These are phyloP conservation scores for Cladosporium sp. DNA, from an alignment of 2,329 filamentous ascomycete species.

Conservation along the genomic window DNA sequence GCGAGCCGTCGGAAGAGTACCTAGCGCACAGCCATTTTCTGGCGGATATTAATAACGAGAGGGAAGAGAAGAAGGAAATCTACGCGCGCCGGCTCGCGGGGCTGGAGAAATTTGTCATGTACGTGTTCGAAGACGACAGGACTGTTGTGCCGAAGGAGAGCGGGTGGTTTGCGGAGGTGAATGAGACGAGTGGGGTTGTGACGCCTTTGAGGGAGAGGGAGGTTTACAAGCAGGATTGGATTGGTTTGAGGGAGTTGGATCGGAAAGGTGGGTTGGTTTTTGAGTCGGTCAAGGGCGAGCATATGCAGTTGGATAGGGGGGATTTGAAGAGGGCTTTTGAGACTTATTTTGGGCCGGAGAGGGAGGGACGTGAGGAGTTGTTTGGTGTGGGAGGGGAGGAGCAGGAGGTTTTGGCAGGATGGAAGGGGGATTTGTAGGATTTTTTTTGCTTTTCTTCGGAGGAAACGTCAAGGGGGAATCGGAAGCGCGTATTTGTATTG, in stretches of 20 bases:
- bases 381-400: not conserved
- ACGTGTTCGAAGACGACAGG: constrained; percentile 79
- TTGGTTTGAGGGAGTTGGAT: constrained; percentile 77
- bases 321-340: constrained; percentile 61
- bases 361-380: constrained; percentile 13
- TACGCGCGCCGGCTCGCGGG: constrained; percentile 67
- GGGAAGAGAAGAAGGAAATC: constrained; percentile 62
- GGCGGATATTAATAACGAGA: constrained; percentile 95
- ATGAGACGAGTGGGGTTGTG: constrained; percentile 57
- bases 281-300: constrained; percentile 64
- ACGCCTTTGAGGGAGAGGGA: constrained; percentile 63
- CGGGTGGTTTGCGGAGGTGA: constrained; percentile 85
- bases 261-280: constrained; percentile 74
- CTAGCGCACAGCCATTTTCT: constrained; percentile 80
- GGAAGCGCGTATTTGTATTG: no score
- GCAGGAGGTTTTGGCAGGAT: constrained; percentile 3
- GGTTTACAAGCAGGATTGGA: constrained; percentile 88
- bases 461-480: no score
- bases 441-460: not conserved
- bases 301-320: constrained; percentile 74
- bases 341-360: constrained; percentile 57
- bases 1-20: constrained; percentile 54
- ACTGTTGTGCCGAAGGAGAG: constrained; percentile 87
- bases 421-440: constrained; percentile 4
- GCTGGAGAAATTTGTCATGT: constrained; percentile 80